Base-by-base conservation (phyloP, 2,329 filamentous ascomycete genomes). In the Amauroascus verrucosus region DNA sequence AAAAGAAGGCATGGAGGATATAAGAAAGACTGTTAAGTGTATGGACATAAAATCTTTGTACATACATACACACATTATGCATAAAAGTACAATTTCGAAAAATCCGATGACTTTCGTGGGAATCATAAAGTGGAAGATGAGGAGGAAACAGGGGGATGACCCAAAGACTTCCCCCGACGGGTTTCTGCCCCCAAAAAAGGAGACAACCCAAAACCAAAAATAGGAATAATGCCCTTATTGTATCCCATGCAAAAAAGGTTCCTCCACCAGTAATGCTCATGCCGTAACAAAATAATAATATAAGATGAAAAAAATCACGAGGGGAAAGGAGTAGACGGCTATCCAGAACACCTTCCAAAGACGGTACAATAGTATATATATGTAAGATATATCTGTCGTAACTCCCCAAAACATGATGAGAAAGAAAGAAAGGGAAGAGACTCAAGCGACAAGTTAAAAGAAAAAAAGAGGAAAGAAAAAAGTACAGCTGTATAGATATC, bases 191-290 rank as follows among this genome's bases (percentile, higher is more conserved):
- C n/a, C n/a, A n/a, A n/a, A n/a, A n/a, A n/a, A n/a, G n/a, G n/a
- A n/a, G n/a, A n/a, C n/a, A n/a, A n/a, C n/a, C n/a, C n/a, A n/a
- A n/a, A n/a, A n/a, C n/a, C n/a, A 47, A 47, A 16, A 30, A n/a
- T 9, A n/a, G 28, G 8, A n/a, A 45, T 6, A 45, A 45, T 45
- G 13, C 41, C 28, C 24, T 4, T 46, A 38, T 49, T 28, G 35
- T 20, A 26, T 49, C 41, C 47, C 20, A 49, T 49, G 47, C 33
- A 48, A 48, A 38, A 20, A 40, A 28, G 18, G 24, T 24, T 38
- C 22, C 46, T 13, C 32, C 47, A 20, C 33, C 33, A 28, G 28
- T 49, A 35, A n/a, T 49, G 47, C 47, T 38, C 18, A 49, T 49
- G 47, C 47, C 18, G 33, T 46, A 32, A 32, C 33, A 38, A 5